A percentile compares a stretch with the other conserved stretches of the same genome.
phyloP scores from a whole-genome alignment of 805 yeast genomes.

The Starmerella cellae region DNA sequence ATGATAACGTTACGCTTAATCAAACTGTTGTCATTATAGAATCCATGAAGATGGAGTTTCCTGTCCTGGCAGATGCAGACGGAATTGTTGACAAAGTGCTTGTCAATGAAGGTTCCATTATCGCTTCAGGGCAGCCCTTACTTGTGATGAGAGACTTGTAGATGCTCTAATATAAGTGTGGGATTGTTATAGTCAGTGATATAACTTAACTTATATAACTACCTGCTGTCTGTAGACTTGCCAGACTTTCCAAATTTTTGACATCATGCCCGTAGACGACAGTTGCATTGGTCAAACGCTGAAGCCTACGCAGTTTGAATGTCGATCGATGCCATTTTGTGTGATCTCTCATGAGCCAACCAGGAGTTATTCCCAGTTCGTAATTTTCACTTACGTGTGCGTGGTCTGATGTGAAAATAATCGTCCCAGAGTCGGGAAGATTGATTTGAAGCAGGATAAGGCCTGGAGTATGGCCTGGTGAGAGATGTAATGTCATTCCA shows the following conservation, averaged over 20 bases:
- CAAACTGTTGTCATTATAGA: slow-evolving; percentile 81
- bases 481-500: neutral
- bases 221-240: neutral
- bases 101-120: neutral
- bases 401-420: neutral
- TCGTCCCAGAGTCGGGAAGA: neutral
- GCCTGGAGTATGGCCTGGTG: neutral
- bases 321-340: neutral
- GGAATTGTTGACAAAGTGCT: slow-evolving; percentile 12
- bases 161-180: too few species aligned
- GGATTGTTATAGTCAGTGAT: too few species aligned
- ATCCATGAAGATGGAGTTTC: slow-evolving; percentile 98
- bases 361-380: neutral
- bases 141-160: neutral
- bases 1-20: slow-evolving; percentile 59
- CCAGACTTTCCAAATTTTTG: neutral
- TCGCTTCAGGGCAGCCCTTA: neutral
- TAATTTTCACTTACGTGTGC: neutral
- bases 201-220: too few species aligned
- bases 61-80: slow-evolving; percentile 49
- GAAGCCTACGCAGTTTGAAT: neutral
- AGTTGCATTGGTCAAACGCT: neutral
- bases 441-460: neutral
- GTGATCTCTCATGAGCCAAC: neutral
- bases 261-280: neutral